Percentiles rank a stretch among this genome's conserved stretches.
These are phyloP conservation scores for Cladosporium sp. DNA, from an alignment of 2,329 filamentous ascomycete species.

Conservation along the genomic window DNA sequence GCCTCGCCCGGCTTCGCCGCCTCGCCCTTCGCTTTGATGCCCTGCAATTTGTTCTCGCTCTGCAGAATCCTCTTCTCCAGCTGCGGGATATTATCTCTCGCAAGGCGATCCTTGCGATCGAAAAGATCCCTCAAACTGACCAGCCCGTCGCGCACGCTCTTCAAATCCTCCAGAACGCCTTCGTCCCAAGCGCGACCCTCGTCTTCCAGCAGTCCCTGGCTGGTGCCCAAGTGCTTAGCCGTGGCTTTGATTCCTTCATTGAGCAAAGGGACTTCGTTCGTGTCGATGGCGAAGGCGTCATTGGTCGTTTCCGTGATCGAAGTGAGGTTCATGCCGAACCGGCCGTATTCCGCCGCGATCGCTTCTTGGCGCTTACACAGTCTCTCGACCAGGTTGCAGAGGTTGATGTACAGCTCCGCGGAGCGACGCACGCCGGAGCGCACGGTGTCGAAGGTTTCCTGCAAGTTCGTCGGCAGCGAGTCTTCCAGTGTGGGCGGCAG, in stretches of 20 bases:
- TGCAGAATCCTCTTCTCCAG: conserved; percentile 78
- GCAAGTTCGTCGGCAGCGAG: conserved; percentile 73
- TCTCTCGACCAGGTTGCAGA: conserved; percentile 87
- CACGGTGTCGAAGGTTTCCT: conserved; percentile 82
- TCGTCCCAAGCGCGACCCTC: conserved; percentile 88
- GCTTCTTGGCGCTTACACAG: conserved; percentile 89
- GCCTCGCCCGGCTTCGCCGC: conserved; percentile 80
- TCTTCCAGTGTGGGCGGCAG: conserved; percentile 84
- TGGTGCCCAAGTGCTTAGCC: conserved; percentile 76
- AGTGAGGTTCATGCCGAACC: conserved; percentile 72
- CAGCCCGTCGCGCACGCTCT: conserved; percentile 82
- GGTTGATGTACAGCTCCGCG: conserved; percentile 86
- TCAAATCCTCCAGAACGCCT: conserved; percentile 88
- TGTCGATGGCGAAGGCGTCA: conserved; percentile 77
- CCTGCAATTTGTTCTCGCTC: conserved; percentile 79
- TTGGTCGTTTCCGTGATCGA: conserved; percentile 73
- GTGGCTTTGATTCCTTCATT: conserved; percentile 86
- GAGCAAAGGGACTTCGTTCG: conserved; percentile 81
- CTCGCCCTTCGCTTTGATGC: conserved; percentile 69
- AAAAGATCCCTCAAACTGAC: conserved; percentile 92
- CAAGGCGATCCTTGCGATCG: conserved; percentile 79
- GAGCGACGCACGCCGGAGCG: conserved; percentile 77
- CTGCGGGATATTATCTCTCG: conserved; percentile 85
- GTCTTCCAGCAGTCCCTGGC: conserved; percentile 79
- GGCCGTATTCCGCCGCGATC: conserved; percentile 84